Percentiles rank a stretch among this genome's conserved stretches.
These are phyloP conservation scores for Xanthoceras sorbifolium DNA, from an alignment of 345 rosid genomes.

Conservation along the genomic window DNA sequence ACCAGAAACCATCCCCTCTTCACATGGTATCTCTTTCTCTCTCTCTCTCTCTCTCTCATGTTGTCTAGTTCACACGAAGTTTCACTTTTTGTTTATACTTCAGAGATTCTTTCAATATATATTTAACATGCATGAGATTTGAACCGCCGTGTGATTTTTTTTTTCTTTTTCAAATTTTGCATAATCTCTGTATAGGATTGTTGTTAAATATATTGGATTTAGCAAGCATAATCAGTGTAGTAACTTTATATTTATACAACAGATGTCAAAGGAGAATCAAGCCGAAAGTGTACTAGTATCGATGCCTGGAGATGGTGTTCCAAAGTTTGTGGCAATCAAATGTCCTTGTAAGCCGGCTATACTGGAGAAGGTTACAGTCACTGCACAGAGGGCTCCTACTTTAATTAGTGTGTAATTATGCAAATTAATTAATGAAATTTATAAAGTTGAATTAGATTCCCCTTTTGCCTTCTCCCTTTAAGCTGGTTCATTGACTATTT, in stretches of 20 bases:
- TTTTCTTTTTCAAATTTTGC: background rate
- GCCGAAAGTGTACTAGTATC: conserved; percentile 31
- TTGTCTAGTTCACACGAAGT: too few relatives aligned
- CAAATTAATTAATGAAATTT: background rate
- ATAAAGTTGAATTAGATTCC: background rate
- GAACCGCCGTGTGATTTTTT: background rate
- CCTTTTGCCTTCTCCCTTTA: too few relatives aligned
- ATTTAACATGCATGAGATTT: background rate
- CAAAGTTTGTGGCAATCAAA: conserved; percentile 47
- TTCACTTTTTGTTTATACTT: background rate
- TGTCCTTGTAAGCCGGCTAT: conserved; percentile 34
- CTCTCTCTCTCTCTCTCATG: background rate
- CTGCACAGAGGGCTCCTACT: conserved; percentile 18
- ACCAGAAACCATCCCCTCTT: conserved; percentile 25
- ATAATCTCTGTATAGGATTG: background rate
- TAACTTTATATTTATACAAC: background rate
- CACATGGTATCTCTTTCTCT: conserved; percentile 11
- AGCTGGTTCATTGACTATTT: too few relatives aligned
- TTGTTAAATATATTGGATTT: background rate
- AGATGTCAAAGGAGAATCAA: conserved; percentile 23
- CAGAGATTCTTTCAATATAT: background rate
- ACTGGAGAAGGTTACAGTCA: conserved; percentile 4
- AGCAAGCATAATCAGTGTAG: background rate
- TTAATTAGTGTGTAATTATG: background rate
- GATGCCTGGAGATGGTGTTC: conserved; percentile 55